phyloP scores from a whole-genome alignment of 2,329 filamentous ascomycete species.

The Hypoxylon sp. region DNA sequence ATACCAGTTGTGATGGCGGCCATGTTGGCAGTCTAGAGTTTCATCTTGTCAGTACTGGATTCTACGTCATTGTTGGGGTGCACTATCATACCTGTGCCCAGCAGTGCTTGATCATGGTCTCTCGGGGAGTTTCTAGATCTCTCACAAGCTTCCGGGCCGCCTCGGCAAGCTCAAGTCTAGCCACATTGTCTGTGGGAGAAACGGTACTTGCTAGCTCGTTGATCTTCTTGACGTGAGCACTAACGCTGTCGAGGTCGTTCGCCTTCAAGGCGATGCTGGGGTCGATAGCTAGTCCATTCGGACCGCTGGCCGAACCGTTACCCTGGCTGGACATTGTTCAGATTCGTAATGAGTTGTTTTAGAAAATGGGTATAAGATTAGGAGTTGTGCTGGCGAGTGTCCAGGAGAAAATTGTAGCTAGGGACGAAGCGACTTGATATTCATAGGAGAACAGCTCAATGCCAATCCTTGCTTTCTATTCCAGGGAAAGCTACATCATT shows the following conservation, averaged over 20 bases:
- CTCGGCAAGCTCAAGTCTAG: conserved; percentile 40
- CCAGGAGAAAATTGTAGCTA: background rate
- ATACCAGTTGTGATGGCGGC: conserved; percentile 46
- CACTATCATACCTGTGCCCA: conserved; percentile 52
- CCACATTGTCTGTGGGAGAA: conserved; percentile 1
- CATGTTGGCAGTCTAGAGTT: conserved; percentile 12
- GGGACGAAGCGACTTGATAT: conserved; percentile 6
- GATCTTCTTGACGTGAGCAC: conserved; percentile 17
- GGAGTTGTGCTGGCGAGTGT: background rate
- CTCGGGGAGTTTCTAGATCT: conserved; percentile 56
- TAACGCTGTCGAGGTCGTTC: conserved; percentile 13
- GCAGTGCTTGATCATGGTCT: conserved; percentile 57
- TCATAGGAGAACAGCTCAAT: conserved; percentile 8
- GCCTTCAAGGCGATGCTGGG: conserved; percentile 18
- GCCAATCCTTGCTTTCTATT: no score
- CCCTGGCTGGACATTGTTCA: conserved; percentile 3
- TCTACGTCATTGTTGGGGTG: background rate
- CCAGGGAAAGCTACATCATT: background rate
- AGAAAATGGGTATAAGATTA: background rate
- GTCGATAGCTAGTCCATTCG: background rate
- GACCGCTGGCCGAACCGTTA: background rate
- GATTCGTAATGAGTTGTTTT: background rate
- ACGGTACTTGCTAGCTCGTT: conserved; percentile 7
- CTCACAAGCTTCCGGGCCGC: conserved; percentile 48
- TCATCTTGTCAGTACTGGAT: background rate